Evolutionary conservation across 139 green algal species (phyloP).

Genomic region (Coelastrella sp.): DNA sequence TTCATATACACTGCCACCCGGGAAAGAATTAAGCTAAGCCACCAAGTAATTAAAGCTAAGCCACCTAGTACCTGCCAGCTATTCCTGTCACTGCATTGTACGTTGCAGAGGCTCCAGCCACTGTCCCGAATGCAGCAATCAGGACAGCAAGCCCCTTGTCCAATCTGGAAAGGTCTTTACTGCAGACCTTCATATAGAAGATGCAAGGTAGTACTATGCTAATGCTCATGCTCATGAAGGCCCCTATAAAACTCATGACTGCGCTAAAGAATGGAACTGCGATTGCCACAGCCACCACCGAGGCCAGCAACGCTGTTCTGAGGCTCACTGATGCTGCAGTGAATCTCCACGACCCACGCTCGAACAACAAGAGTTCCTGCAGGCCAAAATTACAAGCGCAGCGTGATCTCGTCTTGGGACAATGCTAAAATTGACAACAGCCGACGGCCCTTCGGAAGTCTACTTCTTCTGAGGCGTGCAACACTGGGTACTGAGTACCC

Average conservation of each 20-base stretch:
- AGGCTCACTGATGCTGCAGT: constrained; percentile 29
- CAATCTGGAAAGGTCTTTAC: constrained; percentile 15
- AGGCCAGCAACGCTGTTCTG: constrained; percentile 43
- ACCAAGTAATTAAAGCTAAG: background rate
- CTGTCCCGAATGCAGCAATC: constrained; percentile 33
- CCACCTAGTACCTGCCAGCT: constrained; percentile 21
- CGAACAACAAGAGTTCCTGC: constrained; percentile 37
- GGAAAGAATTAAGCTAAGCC: too few relatives aligned
- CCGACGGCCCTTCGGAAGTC: background rate
- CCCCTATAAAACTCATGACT: constrained; percentile 60
- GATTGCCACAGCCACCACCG: constrained; percentile 30
- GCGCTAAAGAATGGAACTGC: constrained; percentile 55
- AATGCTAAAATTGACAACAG: background rate
- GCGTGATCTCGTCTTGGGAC: background rate
- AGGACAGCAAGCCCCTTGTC: background rate
- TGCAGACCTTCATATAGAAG: constrained; percentile 48
- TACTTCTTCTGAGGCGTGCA: background rate
- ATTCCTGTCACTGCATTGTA: constrained; percentile 37
- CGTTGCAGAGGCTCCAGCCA: constrained; percentile 9
- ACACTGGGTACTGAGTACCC: too few relatives aligned
- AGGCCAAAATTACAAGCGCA: background rate
- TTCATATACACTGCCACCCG: too few relatives aligned
- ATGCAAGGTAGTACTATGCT: constrained; percentile 55
- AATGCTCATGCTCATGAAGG: constrained; percentile 52
- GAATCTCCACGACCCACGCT: background rate